phyloP scores from a whole-genome alignment of 768 basidiomycete species.

The Boletus subparvulus region DNA sequence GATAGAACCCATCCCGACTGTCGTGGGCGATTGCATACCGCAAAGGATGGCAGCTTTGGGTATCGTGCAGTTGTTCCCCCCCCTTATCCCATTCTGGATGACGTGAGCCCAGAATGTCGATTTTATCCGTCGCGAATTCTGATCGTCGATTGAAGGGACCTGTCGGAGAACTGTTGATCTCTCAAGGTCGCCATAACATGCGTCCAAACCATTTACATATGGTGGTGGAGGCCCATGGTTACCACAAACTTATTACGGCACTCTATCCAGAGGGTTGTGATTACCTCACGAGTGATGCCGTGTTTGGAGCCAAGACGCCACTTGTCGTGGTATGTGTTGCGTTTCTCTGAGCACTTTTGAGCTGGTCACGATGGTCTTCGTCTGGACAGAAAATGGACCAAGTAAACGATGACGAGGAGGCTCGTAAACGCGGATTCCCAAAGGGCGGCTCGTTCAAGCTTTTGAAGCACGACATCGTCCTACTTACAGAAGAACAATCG shows the following conservation, averaged over 20 bases:
- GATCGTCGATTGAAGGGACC: slow-evolving; percentile 49
- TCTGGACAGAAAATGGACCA: slow-evolving; percentile 47
- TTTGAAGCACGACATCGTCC: slow-evolving; percentile 45
- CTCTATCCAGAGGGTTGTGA: slow-evolving; percentile 71
- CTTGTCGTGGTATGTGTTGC: slow-evolving; percentile 62
- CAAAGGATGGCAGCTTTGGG: slow-evolving; percentile 61
- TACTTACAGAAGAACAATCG: slow-evolving; percentile 45
- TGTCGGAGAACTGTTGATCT: slow-evolving; percentile 58
- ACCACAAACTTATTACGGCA: slow-evolving; percentile 68
- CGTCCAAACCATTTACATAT: slow-evolving; percentile 83
- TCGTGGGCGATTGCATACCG: slow-evolving; percentile 60
- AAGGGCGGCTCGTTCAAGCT: slow-evolving; percentile 48
- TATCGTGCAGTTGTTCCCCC: slow-evolving; percentile 71
- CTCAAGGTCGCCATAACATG: slow-evolving; percentile 67
- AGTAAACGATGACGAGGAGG: slow-evolving; percentile 52
- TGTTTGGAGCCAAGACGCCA: slow-evolving; percentile 81
- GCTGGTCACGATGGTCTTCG: background rate
- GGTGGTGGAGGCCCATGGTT: slow-evolving; percentile 68
- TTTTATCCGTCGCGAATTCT: slow-evolving; percentile 2
- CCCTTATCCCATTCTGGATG: slow-evolving; percentile 74
- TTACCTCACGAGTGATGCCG: slow-evolving; percentile 67
- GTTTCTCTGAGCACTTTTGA: background rate
- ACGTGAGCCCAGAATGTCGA: slow-evolving; percentile 39
- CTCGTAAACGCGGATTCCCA: slow-evolving; percentile 50
- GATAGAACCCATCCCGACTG: slow-evolving; percentile 64